A percentile compares a stretch with the other conserved stretches of the same genome.
These are phyloP conservation scores for Gaultheria prostrata DNA, from an alignment of 148 eudicot species.

Conservation along the genomic window DNA sequence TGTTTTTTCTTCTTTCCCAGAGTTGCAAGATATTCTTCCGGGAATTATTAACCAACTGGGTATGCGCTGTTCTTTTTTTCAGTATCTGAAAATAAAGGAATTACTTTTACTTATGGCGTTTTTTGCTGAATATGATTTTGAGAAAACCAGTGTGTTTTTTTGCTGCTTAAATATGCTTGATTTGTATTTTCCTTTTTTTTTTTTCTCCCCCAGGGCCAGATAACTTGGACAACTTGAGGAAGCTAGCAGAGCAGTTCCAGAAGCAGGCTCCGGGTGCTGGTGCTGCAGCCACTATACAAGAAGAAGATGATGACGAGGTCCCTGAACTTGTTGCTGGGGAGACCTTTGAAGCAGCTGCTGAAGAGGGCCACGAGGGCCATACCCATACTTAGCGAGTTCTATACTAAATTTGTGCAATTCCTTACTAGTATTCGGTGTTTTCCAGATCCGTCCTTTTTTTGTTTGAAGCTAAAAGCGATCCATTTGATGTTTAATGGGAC, in stretches of 20 bases:
- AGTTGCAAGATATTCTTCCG: constrained; percentile 85
- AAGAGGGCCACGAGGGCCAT: constrained; percentile 56
- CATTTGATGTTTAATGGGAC: constrained; percentile 16
- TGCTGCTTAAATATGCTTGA: background rate
- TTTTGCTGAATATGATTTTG: background rate
- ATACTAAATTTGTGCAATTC: constrained; percentile 9
- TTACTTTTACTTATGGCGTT: background rate
- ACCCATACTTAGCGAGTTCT: constrained; percentile 25
- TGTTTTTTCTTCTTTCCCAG: constrained; percentile 31
- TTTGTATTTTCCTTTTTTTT: background rate
- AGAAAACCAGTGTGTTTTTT: background rate
- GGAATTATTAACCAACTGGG: constrained; percentile 87
- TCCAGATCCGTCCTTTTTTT: background rate
- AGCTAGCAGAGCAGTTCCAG: constrained; percentile 75
- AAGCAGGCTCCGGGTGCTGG: constrained; percentile 52
- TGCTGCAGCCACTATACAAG: constrained; percentile 30
- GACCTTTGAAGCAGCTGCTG: constrained; percentile 92
- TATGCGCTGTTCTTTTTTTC: constrained; percentile 24
- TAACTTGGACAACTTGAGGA: constrained; percentile 86
- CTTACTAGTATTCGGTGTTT: background rate
- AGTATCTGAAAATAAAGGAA: background rate
- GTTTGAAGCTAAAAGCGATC: background rate
- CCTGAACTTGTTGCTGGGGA: constrained; percentile 92
- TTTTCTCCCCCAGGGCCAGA: constrained; percentile 59
- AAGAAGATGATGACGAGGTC: constrained; percentile 85